Conservation (phyloP, 352 stramenopile species). For the Globisporangium sylvaticum region DNA sequence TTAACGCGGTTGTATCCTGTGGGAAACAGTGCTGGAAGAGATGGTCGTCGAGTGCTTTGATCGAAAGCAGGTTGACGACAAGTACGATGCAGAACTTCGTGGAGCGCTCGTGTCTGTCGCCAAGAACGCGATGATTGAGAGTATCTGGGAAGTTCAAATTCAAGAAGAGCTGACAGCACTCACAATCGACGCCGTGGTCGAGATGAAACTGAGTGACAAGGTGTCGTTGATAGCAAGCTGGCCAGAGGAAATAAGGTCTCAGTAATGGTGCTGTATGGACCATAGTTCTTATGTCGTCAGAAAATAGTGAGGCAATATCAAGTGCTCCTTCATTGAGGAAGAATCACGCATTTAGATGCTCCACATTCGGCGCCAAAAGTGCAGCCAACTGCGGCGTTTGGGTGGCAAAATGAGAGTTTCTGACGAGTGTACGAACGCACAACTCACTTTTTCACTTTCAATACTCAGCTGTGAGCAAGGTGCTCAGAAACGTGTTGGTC, state of each 20-base stretch:
- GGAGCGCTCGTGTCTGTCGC: neutral
- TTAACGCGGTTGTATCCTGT: neutral
- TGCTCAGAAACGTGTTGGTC: too few relatives aligned
- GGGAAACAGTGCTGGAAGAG: neutral
- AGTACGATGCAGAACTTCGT: constrained; percentile 2
- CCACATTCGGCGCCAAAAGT: too few relatives aligned
- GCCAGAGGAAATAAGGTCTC: constrained; percentile 12
- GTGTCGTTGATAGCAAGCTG: constrained; percentile 23
- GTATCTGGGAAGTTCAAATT: neutral
- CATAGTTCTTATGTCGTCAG: too few relatives aligned
- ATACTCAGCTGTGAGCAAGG: too few relatives aligned
- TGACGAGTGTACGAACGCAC: too few relatives aligned
- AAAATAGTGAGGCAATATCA: too few relatives aligned
- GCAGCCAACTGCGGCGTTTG: too few relatives aligned
- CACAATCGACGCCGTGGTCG: constrained; percentile 5
- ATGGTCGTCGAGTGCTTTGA: constrained; percentile 7
- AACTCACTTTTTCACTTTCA: too few relatives aligned
- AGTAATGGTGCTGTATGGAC: too few relatives aligned
- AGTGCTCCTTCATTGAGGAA: too few relatives aligned
- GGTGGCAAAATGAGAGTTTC: too few relatives aligned
- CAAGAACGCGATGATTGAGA: neutral
- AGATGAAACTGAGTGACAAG: constrained; percentile 4
- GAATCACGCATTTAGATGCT: too few relatives aligned
- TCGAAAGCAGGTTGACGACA: constrained; percentile 3
- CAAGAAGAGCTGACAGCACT: neutral